phyloP scores from a whole-genome alignment of 2,329 filamentous ascomycete genomes.

The Cytospora leucostoma region DNA sequence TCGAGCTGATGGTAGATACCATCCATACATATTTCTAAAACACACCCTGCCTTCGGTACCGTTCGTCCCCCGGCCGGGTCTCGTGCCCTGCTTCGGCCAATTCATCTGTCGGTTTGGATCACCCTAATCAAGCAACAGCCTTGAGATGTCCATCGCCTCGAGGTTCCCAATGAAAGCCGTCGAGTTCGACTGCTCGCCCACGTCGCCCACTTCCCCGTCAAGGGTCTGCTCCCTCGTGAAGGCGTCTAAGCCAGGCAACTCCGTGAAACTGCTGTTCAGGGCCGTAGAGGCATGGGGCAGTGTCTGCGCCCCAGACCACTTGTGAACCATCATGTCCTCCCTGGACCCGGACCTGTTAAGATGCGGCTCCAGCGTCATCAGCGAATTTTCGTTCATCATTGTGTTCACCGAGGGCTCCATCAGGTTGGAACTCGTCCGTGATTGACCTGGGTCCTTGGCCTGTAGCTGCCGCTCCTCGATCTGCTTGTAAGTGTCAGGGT shows the following conservation, averaged over 20 bases:
- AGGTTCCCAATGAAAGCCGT: conserved; percentile 43
- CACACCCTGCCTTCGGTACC: not conserved
- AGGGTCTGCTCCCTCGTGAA: conserved; percentile 26
- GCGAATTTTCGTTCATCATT: conserved; percentile 47
- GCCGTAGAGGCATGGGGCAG: conserved; percentile 24
- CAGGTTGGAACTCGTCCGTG: conserved; percentile 38
- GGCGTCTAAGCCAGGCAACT: conserved; percentile 23
- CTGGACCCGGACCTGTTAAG: conserved; percentile 45
- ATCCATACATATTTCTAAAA: not conserved
- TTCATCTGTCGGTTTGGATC: not conserved
- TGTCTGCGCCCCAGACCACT: conserved; percentile 42
- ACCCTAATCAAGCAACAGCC: conserved; percentile 54
- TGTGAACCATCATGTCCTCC: conserved; percentile 46
- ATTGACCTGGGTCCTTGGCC: conserved; percentile 40
- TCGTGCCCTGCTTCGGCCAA: not conserved
- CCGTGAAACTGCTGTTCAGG: conserved; percentile 13
- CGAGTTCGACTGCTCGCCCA: conserved; percentile 31
- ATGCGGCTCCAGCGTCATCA: conserved; percentile 44
- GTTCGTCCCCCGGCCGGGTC: not conserved
- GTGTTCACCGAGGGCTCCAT: conserved; percentile 56
- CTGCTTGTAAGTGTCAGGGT: conserved; percentile 57
- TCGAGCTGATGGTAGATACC: not conserved
- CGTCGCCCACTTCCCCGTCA: conserved; percentile 32
- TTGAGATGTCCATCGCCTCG: conserved; percentile 64
- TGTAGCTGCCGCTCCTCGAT: conserved; percentile 58